Percentiles rank a stretch among this genome's conserved stretches.
phyloP scores from a whole-genome alignment of 495 filamentous ascomycete species.

The Peziza echinospora region DNA sequence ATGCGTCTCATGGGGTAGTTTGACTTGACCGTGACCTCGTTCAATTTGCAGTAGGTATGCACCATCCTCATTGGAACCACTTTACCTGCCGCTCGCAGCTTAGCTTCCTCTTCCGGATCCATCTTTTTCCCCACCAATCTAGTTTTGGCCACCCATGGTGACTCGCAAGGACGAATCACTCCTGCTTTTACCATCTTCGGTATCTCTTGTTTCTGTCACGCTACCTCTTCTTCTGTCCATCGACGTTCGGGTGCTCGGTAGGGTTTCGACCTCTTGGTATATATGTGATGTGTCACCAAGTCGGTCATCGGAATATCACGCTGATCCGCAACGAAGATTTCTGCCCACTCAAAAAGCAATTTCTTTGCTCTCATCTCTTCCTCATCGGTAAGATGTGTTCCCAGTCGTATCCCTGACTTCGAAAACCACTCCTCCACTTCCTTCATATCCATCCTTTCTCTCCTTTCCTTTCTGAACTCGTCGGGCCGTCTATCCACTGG shows the following conservation, averaged over 20 bases:
- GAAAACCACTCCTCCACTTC: not conserved
- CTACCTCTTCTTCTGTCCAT: not conserved
- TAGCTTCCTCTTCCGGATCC: too few species aligned
- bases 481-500: too few species aligned
- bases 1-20: not conserved
- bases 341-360: constrained; percentile 1
- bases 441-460: not conserved
- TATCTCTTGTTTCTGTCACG: not conserved
- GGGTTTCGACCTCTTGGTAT: not conserved
- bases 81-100: too few species aligned
- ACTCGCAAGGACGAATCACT: not conserved
- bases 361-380: not conserved
- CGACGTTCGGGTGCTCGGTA: not conserved
- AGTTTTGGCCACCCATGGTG: not conserved
- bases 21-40: not conserved
- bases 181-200: not conserved
- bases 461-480: not conserved
- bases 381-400: not conserved
- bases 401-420: not conserved
- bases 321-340: not conserved
- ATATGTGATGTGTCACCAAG: too few species aligned
- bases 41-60: not conserved
- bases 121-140: not conserved
- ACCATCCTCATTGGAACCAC: not conserved
- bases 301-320: not conserved